phyloP scores from a whole-genome alignment of 352 stramenopile species.

The Blastocystis sp. region DNA sequence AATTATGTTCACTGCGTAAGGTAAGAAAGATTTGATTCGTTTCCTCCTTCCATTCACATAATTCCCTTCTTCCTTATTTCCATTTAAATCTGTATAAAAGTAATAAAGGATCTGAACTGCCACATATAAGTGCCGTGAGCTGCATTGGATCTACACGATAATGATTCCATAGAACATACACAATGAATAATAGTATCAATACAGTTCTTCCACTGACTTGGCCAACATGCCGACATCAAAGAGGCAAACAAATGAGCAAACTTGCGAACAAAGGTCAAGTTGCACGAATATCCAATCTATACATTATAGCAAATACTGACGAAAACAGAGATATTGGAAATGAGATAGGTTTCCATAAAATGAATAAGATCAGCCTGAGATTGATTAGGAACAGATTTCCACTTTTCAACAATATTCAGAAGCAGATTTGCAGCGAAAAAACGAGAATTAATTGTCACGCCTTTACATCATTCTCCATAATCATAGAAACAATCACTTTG shows the following conservation, averaged over 20 bases:
- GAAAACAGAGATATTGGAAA: neutral
- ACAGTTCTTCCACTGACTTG: constrained; percentile 57
- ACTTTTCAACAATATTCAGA: neutral
- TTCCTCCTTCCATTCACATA: constrained; percentile 31
- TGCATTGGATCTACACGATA: neutral
- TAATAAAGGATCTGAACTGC: constrained; percentile 4
- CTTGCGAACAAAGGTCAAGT: constrained; percentile 11
- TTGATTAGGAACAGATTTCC: constrained; percentile 25
- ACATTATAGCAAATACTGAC: neutral
- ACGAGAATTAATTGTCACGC: neutral
- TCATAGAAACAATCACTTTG: neutral
- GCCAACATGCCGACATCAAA: constrained; percentile 35
- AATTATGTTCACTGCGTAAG: neutral
- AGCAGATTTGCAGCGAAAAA: constrained; percentile 41
- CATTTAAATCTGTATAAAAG: constrained; percentile 10
- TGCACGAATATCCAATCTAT: neutral
- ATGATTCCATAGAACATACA: neutral
- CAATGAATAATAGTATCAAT: neutral
- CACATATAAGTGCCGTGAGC: constrained; percentile 2
- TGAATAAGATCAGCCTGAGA: neutral
- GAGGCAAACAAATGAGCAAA: constrained; percentile 25
- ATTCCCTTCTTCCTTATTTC: constrained; percentile 14
- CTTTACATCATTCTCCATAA: neutral
- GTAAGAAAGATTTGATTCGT: constrained; percentile 19
- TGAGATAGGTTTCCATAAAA: constrained; percentile 12